Base-by-base conservation (phyloP, 805 yeast species). In the Ogataea dorogensis region DNA sequence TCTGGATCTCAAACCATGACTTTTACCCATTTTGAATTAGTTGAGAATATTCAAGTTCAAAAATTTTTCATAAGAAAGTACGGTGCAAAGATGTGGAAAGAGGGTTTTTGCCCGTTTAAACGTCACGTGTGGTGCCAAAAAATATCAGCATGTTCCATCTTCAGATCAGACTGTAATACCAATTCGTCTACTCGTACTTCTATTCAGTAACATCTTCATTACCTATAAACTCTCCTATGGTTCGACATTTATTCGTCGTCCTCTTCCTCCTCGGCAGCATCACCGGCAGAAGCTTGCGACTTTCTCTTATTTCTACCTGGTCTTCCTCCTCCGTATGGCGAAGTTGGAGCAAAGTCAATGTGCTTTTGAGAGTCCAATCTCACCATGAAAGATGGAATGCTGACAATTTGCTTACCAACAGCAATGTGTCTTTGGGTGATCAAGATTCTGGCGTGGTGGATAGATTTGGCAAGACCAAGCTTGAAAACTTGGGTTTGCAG, bases 291-390 rank as follows among this genome's bases (percentile, higher is more conserved):
- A 62, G 66, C 72, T 65, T 71, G 79, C 81, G 84, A 80, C 74
- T 79, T 86, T 84, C 98, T 87, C 83, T 93, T 94, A 67, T 87
- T 95, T 82, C 98, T 93, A 72, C 98, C 98, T 61, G 98, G 94
- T 80, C 98, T 91, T 63, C 96, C 98, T 77, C 98, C 98, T 73
- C 98, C 98, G 89, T 86, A 91, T 73, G 98, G 98, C 58, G 98
- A 93, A 71, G 86, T 87, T 70, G 93, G 84, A 64, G 98, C 95
- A 65, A 91, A 93, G 82, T 93, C 98, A 75, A 93, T 87, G 88
- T 93, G 98, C 86, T 93, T 93, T 78, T 93, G 98, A 58, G 98
- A 89, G 79, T 93, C 98, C 70, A 93, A 85, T 81, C 98, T 94
- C 54, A 93, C 98, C 83, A 89, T 85, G 91, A 93, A 93, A 56